These are phyloP conservation scores for Euryodendron excelsum DNA, from an alignment of 148 eudicot species.

Conservation along the genomic window DNA sequence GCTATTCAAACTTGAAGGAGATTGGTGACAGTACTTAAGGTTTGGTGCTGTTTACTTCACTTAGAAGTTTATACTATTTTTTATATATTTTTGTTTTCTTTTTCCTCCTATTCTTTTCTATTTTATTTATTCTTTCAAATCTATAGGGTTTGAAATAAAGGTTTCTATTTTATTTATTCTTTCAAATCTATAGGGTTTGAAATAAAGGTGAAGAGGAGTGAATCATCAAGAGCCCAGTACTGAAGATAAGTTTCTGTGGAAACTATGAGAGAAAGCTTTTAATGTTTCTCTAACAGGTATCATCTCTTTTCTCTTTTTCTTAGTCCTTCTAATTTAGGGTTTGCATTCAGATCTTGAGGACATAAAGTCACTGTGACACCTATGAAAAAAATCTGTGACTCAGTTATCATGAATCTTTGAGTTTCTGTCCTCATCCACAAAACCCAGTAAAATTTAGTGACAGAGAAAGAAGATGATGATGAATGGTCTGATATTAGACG, in stretches of 20 bases:
- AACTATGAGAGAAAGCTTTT: conserved; percentile 4
- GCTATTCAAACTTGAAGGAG: conserved; percentile 20
- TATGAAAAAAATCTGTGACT: not conserved
- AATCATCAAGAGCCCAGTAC: not conserved
- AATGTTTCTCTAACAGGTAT: conserved; percentile 6
- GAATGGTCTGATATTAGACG: conserved; percentile 49
- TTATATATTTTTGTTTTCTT: conserved; percentile 8
- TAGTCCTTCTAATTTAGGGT: conserved; percentile 17
- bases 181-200: conserved; percentile 1
- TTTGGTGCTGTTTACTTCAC: conserved; percentile 6
- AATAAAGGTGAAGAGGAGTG: not conserved
- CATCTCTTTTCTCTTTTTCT: conserved; percentile 3
- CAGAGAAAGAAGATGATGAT: conserved; percentile 29
- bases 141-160: conserved; percentile 1
- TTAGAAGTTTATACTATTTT: conserved; percentile 8
- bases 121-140: not conserved
- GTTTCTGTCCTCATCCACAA: conserved; percentile 7
- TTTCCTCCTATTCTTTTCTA: conserved; percentile 7
- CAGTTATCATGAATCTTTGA: conserved; percentile 4
- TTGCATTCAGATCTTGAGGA: conserved; percentile 19
- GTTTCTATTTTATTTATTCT: not conserved
- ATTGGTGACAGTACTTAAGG: conserved; percentile 6
- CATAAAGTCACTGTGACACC: not conserved
- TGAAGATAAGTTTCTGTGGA: not conserved
- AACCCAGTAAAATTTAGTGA: not conserved